Evolutionary conservation across 2,329 filamentous ascomycete genomes (phyloP).

Genomic region (Pseudopithomyces chartarum): DNA sequence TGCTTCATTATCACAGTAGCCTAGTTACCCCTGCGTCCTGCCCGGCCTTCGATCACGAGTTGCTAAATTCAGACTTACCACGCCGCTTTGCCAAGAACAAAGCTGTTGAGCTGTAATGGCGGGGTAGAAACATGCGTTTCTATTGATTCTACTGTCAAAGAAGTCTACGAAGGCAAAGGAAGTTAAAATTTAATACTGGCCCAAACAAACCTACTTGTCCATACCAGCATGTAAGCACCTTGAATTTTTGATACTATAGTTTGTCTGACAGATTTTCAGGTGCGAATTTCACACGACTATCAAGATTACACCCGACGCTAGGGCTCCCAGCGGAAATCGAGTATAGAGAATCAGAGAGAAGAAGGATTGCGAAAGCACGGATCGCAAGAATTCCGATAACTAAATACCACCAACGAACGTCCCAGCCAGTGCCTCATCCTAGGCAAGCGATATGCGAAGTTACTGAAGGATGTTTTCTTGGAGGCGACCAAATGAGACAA

Average conservation of each 20-base stretch:
- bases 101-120: too few relatives aligned
- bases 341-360: conserved; percentile 4
- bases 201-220: too few relatives aligned
- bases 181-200: too few relatives aligned
- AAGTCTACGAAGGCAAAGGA: too few relatives aligned
- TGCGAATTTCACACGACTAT: conserved; percentile 6
- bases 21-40: too few relatives aligned
- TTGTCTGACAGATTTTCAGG: neutral
- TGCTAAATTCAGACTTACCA: too few relatives aligned
- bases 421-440: neutral
- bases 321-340: neutral
- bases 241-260: neutral
- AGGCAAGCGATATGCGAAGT: conserved; percentile 40
- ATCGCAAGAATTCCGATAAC: conserved; percentile 1
- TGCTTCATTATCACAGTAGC: too few relatives aligned
- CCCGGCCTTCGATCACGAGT: too few relatives aligned
- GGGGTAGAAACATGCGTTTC: too few relatives aligned
- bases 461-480: neutral
- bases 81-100: too few relatives aligned
- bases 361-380: conserved; percentile 4
- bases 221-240: neutral
- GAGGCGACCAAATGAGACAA: neutral
- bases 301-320: conserved; percentile 3
- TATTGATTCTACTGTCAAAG: too few relatives aligned
- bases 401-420: conserved; percentile 2